Base-by-base conservation (phyloP, 208 protist genomes). In the Trypanosoma mega region DNA sequence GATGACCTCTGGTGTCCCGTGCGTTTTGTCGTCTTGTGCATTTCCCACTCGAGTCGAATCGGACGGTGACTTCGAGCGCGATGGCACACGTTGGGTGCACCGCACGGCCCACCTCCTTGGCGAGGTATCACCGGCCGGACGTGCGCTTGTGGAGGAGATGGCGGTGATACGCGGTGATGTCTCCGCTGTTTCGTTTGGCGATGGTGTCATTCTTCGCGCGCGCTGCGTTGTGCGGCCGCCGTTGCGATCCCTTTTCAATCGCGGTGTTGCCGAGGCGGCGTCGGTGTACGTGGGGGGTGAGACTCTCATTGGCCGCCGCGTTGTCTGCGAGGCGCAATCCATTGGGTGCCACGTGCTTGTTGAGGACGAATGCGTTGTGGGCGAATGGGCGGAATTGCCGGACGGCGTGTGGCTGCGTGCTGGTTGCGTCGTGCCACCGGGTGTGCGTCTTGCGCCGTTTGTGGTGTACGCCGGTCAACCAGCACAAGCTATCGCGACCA, bases 351-450 rank as follows among this genome's bases (percentile, higher is more conserved):
- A 83, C 56, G 84, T 82, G 23, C 70, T 74, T 21, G 68, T 90
- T 46, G 82, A 90, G 47, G 74, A 78, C 18, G 47, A 72, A 44
- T 90, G 76, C 27, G 78, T 85, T 16, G 71, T 91, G 48, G 68
- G 74, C 6, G 67, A 72, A 39, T 74, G 73, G 12, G 78, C 68
- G 2, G 68, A 63, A 37, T 41, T 91, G 8, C 69, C 74, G 24
- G 76, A 87, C 56, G 84, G 84, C 2, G 84, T 83, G 41, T 87
- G 80, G 80, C 53, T 91, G 61, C 51, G 57, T 46, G 50, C 68
- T 11, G 63, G 68, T 26, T 79, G 66, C 27, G 77, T 79, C 23
- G 79, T 87, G 29, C 68, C 81, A 3, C 46, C 74, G 14, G 84
- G 78, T 23, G 63, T 79, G 16, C 63, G 74, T 18, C 68, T 91